A percentile compares a stretch with the other conserved stretches of the same genome.
Conservation (phyloP, 768 basidiomycete species). For the Serendipita indica region DNA sequence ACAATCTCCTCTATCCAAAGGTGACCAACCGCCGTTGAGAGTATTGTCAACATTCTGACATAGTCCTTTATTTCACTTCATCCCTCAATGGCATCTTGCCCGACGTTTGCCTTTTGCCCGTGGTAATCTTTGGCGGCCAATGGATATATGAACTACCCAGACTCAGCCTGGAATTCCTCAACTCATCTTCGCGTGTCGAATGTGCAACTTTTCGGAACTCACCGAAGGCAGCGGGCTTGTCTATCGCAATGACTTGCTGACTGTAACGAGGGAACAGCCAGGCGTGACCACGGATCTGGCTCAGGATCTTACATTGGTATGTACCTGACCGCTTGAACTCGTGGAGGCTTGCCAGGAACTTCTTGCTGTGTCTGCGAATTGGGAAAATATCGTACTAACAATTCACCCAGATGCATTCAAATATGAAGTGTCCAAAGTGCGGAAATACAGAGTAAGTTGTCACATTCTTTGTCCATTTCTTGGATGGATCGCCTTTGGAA, state of each 20-base stretch:
- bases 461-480: neutral
- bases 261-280: conserved; percentile 87
- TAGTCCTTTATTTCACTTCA: too few relatives aligned
- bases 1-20: conserved; percentile 77
- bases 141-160: too few relatives aligned
- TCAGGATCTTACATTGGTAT: conserved; percentile 74
- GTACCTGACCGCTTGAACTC: conserved; percentile 16
- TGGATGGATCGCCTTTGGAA: neutral
- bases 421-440: conserved; percentile 71
- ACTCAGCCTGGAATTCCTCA: too few relatives aligned
- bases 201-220: conserved; percentile 74
- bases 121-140: too few relatives aligned
- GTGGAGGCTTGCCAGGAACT: conserved; percentile 2
- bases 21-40: too few relatives aligned
- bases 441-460: conserved; percentile 64
- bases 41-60: too few relatives aligned
- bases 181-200: conserved; percentile 84
- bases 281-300: conserved; percentile 83
- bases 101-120: too few relatives aligned
- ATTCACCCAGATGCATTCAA: conserved; percentile 58
- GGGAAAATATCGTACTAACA: neutral
- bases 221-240: conserved; percentile 71
- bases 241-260: conserved; percentile 84
- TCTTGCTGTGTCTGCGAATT: too few relatives aligned
- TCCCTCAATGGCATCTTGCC: too few relatives aligned